These are phyloP conservation scores for Aphanoascus verrucosus DNA, from an alignment of 2,329 filamentous ascomycete genomes.

Conservation along the genomic window DNA sequence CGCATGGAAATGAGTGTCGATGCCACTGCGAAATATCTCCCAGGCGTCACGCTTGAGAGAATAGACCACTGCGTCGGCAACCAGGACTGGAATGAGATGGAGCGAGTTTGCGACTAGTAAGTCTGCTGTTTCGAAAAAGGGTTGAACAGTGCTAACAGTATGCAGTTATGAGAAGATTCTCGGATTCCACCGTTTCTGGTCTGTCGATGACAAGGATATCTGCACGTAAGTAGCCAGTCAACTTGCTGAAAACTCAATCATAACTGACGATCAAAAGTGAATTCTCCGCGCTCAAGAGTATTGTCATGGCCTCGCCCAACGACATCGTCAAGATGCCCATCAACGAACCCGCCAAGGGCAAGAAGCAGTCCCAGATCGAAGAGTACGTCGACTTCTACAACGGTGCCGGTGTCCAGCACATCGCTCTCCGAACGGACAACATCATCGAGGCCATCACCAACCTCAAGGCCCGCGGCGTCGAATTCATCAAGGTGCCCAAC, in stretches of 20 bases:
- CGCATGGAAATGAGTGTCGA: slow-evolving; percentile 43
- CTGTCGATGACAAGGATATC: slow-evolving; percentile 85
- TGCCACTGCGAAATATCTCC: slow-evolving; percentile 42
- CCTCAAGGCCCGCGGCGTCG: slow-evolving; percentile 73
- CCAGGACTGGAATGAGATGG: slow-evolving; percentile 89
- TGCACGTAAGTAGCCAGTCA: slow-evolving; percentile 44
- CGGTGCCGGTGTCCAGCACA: slow-evolving; percentile 84
- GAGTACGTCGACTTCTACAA: slow-evolving; percentile 86
- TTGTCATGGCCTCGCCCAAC: slow-evolving; percentile 82
- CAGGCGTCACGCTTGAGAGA: slow-evolving; percentile 55
- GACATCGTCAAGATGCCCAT: slow-evolving; percentile 95
- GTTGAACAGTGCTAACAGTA: slow-evolving; percentile 1
- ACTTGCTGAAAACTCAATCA: background rate
- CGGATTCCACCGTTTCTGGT: slow-evolving; percentile 95
- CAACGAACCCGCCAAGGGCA: slow-evolving; percentile 85
- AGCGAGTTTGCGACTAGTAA: slow-evolving; percentile 50
- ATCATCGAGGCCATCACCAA: slow-evolving; percentile 69
- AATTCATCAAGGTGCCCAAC: slow-evolving; percentile 82
- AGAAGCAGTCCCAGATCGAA: slow-evolving; percentile 89
- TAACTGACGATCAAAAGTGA: slow-evolving; percentile 37
- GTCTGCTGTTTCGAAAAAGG: slow-evolving; percentile 15
- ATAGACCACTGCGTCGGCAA: slow-evolving; percentile 98
- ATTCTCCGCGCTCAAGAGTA: slow-evolving; percentile 74
- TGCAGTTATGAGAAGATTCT: slow-evolving; percentile 73
- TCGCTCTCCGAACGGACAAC: slow-evolving; percentile 70